Evolutionary conservation across 768 basidiomycete species (phyloP), one percentile per base, ranked within the genome.

Genomic region (Amyloporia xantha): DNA sequence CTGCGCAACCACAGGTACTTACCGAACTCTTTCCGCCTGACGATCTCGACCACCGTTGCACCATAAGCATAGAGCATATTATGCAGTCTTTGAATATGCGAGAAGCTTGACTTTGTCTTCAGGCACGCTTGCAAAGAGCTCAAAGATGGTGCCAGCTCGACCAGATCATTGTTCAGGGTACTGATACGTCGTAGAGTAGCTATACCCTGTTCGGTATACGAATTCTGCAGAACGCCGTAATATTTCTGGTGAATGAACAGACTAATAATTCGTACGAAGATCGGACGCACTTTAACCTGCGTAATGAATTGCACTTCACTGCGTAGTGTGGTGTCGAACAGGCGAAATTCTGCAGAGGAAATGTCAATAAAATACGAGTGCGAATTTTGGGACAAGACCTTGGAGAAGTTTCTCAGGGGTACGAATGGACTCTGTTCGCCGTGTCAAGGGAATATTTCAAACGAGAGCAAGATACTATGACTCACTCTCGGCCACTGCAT

Each of bases 1-100:
- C n/a, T n/a, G n/a, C n/a, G n/a, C n/a, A n/a, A n/a, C n/a, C n/a
- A n/a, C n/a, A 17, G 36, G 5, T 26, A 65, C 82, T 64, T 52
- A 86, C 91, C 74, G 64, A 95, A 96, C 62, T 95, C 91, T 57
- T 90, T 90, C 47, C 95, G 74, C 50, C 95, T 75, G 2, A 94
- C 88, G 25, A 97, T 82, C 66, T 98, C 95, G 15, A 93, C 76
- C 7, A 96, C 77, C 0, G 92, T 91, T 1, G 90, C 88, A 0
- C 89, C 87, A 64, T 98, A 98, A 0, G 90, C 91, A 60, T 91
- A 93, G 1, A 94, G 65, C 80, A 97, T 88, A 48, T 78, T 83
- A 62, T 95, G 92, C 37, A 97, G 70, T 15, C 95, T 76, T 43
- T 86, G 80, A 12, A 98, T 86, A 65, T 98, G 92, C n/a, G 85